Evolutionary conservation across 208 protist species (phyloP).

Genomic region (Wallacemonas sp.): DNA sequence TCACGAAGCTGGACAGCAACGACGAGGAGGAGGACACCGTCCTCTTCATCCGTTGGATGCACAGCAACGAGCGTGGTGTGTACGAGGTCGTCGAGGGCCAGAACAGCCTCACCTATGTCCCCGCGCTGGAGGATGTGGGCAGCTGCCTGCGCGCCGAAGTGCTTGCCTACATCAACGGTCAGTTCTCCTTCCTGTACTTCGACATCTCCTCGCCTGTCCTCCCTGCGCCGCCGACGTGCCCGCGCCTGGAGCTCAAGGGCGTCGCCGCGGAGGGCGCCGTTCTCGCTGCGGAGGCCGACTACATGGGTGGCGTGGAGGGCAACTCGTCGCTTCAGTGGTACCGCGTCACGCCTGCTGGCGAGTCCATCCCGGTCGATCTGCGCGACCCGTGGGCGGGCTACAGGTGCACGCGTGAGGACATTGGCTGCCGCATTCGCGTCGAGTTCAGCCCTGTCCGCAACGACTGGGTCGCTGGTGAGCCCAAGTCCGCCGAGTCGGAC

Average conservation of each 20-base stretch:
- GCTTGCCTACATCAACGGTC: slow-evolving; percentile 86
- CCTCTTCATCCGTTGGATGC: slow-evolving; percentile 93
- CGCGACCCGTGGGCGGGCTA: slow-evolving; percentile 84
- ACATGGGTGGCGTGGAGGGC: slow-evolving; percentile 88
- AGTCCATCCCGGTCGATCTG: slow-evolving; percentile 67
- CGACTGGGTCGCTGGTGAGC: slow-evolving; percentile 90
- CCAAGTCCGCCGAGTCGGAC: slow-evolving; percentile 64
- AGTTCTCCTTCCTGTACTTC: slow-evolving; percentile 91
- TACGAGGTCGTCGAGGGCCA: slow-evolving; percentile 90
- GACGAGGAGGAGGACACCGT: slow-evolving; percentile 89
- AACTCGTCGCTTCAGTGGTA: slow-evolving; percentile 86
- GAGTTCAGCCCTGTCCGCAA: slow-evolving; percentile 87
- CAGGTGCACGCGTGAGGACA: slow-evolving; percentile 70
- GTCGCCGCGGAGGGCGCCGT: slow-evolving; percentile 70
- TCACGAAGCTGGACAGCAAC: slow-evolving; percentile 59
- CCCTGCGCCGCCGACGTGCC: slow-evolving; percentile 73
- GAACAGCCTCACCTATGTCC: slow-evolving; percentile 80
- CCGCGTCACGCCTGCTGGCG: slow-evolving; percentile 68
- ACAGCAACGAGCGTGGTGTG: slow-evolving; percentile 60
- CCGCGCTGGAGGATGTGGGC: slow-evolving; percentile 75
- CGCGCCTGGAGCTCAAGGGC: slow-evolving; percentile 82
- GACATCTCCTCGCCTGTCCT: slow-evolving; percentile 88
- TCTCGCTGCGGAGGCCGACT: slow-evolving; percentile 82
- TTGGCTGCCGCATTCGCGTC: slow-evolving; percentile 86
- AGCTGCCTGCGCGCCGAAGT: slow-evolving; percentile 88